A percentile compares a stretch with the other conserved stretches of the same genome.
Evolutionary conservation across 2,329 filamentous ascomycete genomes (phyloP).

Genomic region (Cyphellophora attinorum): DNA sequence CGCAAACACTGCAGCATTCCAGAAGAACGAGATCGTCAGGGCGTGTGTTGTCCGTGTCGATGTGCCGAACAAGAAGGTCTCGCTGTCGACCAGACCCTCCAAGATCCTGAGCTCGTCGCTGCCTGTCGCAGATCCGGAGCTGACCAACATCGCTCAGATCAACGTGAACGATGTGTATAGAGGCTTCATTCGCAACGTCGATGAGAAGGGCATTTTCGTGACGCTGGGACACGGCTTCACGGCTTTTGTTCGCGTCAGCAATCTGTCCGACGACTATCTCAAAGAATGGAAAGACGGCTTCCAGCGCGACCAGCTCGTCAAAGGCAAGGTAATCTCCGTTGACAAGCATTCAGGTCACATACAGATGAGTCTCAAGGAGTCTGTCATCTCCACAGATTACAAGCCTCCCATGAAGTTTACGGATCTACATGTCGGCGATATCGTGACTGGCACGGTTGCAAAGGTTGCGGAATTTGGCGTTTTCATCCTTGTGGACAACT

Average conservation of each 20-base stretch:
- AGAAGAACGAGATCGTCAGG: conserved; percentile 76
- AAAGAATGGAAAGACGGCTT: conserved; percentile 94
- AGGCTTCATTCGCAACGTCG: conserved; percentile 84
- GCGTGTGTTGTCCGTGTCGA: conserved; percentile 80
- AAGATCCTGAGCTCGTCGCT: conserved; percentile 80
- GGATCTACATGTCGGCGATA: conserved; percentile 70
- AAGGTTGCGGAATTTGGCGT: conserved; percentile 94
- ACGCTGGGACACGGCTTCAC: conserved; percentile 71
- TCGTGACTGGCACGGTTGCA: conserved; percentile 80
- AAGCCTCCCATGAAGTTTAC: conserved; percentile 60
- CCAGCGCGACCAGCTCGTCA: conserved; percentile 81
- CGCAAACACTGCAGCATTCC: conserved; percentile 63
- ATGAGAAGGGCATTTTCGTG: conserved; percentile 83
- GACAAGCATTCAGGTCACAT: conserved; percentile 61
- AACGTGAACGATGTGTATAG: conserved; percentile 70
- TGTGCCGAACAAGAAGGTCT: conserved; percentile 70
- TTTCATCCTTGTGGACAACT: conserved; percentile 83
- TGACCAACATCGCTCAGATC: conserved; percentile 61
- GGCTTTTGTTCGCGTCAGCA: conserved; percentile 73
- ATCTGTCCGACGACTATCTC: conserved; percentile 81
- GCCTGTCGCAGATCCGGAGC: conserved; percentile 69
- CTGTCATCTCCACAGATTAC: conserved; percentile 71
- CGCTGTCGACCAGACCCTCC: conserved; percentile 75
- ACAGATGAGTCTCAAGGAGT: conserved; percentile 80
- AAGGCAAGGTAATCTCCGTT: conserved; percentile 68